phyloP scores from a whole-genome alignment of 2,329 filamentous ascomycete genomes.

The Rhexocercosporidium sp. region DNA sequence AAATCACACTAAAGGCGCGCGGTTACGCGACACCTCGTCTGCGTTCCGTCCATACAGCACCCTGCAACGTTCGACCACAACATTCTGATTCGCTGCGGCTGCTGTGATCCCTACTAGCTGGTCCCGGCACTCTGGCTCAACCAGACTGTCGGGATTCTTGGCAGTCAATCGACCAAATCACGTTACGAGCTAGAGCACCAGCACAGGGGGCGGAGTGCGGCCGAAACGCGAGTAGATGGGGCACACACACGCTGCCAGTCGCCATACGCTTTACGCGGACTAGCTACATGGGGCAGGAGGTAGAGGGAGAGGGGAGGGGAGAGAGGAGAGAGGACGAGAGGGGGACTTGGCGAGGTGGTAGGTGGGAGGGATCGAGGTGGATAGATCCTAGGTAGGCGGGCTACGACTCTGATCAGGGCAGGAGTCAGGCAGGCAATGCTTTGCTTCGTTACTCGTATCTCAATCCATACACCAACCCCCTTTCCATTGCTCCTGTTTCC shows the following conservation, averaged over 20 bases:
- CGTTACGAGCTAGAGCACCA: constrained; percentile 9
- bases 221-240: background rate
- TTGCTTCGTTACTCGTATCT: too few relatives aligned
- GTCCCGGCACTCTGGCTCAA: constrained; percentile 3
- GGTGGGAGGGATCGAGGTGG: background rate
- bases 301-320: background rate
- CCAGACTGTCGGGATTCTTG: constrained; percentile 6
- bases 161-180: constrained; percentile 7
- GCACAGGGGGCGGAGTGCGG: constrained; percentile 2
- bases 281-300: constrained; percentile 15
- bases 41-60: constrained; percentile 7
- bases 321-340: background rate
- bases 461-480: background rate
- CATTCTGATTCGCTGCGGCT: constrained; percentile 5
- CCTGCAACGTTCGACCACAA: background rate
- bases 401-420: too few relatives aligned
- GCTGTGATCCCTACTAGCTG: background rate
- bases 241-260: background rate
- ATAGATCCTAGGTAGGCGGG: too few relatives aligned
- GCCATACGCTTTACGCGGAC: constrained; percentile 6
- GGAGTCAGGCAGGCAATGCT: too few relatives aligned
- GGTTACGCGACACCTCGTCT: constrained; percentile 18
- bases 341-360: background rate
- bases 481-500: background rate
- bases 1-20: constrained; percentile 22